Conservation (phyloP, 495 filamentous ascomycete species). For the Patellaria atrata region DNA sequence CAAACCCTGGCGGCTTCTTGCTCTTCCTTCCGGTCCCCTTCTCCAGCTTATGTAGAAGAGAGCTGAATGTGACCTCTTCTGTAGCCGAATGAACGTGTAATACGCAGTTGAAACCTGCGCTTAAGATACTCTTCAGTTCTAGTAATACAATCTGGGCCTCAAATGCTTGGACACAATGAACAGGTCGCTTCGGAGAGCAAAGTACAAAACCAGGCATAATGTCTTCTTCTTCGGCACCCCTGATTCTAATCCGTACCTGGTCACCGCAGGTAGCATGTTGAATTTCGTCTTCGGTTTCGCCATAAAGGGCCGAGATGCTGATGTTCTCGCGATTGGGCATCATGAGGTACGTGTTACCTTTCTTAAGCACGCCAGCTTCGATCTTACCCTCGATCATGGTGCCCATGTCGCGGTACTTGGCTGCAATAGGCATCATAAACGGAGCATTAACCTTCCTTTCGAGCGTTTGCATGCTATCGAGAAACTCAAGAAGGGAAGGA, state of each 20-base stretch:
- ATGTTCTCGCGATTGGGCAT: conserved; percentile 86
- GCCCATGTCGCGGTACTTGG: conserved; percentile 95
- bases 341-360: conserved; percentile 66
- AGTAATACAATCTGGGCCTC: conserved; percentile 93
- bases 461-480: conserved; percentile 76
- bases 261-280: conserved; percentile 70
- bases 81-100: conserved; percentile 84
- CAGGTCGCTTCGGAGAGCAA: conserved; percentile 78
- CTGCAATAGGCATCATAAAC: conserved; percentile 97
- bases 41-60: conserved; percentile 84
- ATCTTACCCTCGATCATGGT: conserved; percentile 97
- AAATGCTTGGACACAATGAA: conserved; percentile 78
- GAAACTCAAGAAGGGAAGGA: conserved; percentile 87
- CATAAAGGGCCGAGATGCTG: conserved; percentile 70
- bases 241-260: conserved; percentile 81
- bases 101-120: conserved; percentile 79
- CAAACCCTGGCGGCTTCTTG: conserved; percentile 84
- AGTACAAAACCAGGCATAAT: conserved; percentile 94
- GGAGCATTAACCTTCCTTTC: conserved; percentile 95
- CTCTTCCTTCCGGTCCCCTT: conserved; percentile 90
- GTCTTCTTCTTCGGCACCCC: conserved; percentile 94
- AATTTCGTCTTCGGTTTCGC: conserved; percentile 92
- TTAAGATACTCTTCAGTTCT: conserved; percentile 90
- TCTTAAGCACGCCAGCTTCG: conserved; percentile 83
- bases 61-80: conserved; percentile 82